Conservation (phyloP, 768 basidiomycete species). For the Mrakia frigida region DNA sequence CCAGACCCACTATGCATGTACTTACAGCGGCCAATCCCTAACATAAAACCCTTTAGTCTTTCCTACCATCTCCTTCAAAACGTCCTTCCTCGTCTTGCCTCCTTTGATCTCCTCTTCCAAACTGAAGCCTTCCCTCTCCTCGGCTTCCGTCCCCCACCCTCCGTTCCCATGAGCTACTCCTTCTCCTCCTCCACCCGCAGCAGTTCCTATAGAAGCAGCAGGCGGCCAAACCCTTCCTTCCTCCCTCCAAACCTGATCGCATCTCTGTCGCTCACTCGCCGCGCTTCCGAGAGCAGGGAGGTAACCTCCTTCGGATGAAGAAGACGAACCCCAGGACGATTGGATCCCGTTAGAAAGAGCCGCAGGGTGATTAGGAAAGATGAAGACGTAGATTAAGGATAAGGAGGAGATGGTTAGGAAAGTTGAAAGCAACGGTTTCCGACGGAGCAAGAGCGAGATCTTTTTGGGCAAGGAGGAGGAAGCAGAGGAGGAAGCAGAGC, state of each 20-base stretch:
- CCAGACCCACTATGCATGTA: not conserved
- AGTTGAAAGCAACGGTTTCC: conserved; percentile 12
- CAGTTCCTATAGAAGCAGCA: not conserved
- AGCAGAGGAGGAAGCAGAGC: not conserved
- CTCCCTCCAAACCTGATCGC: conserved; percentile 27
- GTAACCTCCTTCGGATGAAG: not conserved
- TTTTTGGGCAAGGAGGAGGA: not conserved
- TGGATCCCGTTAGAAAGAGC: not conserved
- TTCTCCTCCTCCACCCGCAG: not conserved
- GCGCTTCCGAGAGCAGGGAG: not conserved
- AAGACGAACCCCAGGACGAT: not conserved
- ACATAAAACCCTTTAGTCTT: conserved; percentile 49
- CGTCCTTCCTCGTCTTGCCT: conserved; percentile 41
- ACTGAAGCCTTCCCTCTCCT: conserved; percentile 22
- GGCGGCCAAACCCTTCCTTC: conserved; percentile 23
- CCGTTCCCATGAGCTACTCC: conserved; percentile 1
- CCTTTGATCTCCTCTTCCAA: conserved; percentile 27
- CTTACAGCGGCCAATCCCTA: conserved; percentile 45
- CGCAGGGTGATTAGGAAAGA: conserved; percentile 24
- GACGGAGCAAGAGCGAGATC: not conserved
- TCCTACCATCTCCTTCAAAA: conserved; percentile 44
- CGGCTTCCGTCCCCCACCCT: not conserved
- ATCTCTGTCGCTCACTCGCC: conserved; percentile 19
- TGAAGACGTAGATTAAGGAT: not conserved
- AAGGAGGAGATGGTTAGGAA: conserved; percentile 3